Evolutionary conservation across 176 grass and related monocot genomes (phyloP).

Genomic region (Oryza meridionalis): DNA sequence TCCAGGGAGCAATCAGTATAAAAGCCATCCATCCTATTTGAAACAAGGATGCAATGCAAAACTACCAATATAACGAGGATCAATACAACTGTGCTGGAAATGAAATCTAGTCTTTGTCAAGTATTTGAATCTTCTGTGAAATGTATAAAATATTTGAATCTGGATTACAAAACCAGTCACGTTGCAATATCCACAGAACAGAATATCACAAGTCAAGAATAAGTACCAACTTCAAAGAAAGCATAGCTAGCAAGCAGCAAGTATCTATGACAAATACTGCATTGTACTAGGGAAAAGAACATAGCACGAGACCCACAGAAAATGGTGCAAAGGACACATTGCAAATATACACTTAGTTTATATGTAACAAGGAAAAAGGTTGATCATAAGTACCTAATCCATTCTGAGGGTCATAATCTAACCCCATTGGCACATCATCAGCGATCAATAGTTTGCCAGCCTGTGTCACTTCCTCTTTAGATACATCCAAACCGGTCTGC

Average conservation of each 20-base stretch:
- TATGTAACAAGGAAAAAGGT: conserved; percentile 26
- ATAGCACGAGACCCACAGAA: conserved; percentile 21
- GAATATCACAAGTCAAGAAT: neutral
- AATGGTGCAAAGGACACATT: conserved; percentile 17
- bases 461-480: conserved; percentile 89
- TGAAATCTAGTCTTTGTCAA: neutral
- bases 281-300: neutral
- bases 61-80: neutral
- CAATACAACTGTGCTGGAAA: conserved; percentile 8
- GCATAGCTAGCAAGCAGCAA: conserved; percentile 1
- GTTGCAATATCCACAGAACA: neutral
- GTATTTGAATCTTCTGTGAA: neutral
- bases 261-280: neutral
- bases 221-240: conserved; percentile 28
- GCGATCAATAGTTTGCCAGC: conserved; percentile 47
- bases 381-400: conserved; percentile 57
- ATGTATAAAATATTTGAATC: conserved; percentile 4
- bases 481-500: conserved; percentile 59
- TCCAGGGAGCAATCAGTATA: neutral
- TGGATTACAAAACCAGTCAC: conserved; percentile 11
- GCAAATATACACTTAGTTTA: conserved; percentile 22
- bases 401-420: conserved; percentile 70
- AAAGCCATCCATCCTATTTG: conserved; percentile 2
- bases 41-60: neutral
- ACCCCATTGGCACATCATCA: conserved; percentile 52